Evolutionary conservation across 495 filamentous ascomycete genomes (phyloP), one percentile per base, ranked within the genome.

Genomic region (Astrothelium macrocarpum): DNA sequence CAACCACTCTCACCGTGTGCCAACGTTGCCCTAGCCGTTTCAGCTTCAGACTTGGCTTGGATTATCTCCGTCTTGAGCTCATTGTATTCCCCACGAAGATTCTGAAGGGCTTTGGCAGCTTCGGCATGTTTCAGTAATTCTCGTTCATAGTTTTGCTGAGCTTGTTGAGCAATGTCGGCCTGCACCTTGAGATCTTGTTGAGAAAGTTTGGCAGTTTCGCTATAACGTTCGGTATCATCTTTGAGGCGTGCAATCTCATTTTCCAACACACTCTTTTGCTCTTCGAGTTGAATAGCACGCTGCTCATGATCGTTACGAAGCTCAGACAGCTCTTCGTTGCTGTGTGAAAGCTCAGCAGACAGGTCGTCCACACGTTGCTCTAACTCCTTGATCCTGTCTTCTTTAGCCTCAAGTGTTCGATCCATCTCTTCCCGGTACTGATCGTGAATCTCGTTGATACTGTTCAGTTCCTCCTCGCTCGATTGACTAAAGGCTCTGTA

Each of bases 81-180:
- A 69, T 95, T 91, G 73, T 88, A 81, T 67, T 97, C 90, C 10
- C 76, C 78, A 43, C 95, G 88, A 59, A 95, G 77, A 45, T 79
- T 80, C 64, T 95, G 90, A 28, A 97, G 75, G 23, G 83, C 80
- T 75, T 90, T 90, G 1, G 92, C 90, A 18, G 95, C 93, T 64
- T 96, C 90, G 2, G 91, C 92, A 71, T 99, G 95, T 73, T 92
- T 95, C 68, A 96, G 84, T 1, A 97, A 81, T 68, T 97, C 95
- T 60, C 82, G 84, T 72, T 99, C 95, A 68, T 99, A 99, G 65
- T 93, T 91, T 67, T 95, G 87, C 72, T 97, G 95, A 7, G 94
- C 91, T 71, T 89, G 89, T 61, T 90, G 84, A 2, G 95, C 89
- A 71, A 99, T 99, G 28, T 91, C 86, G 26, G 92, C 91, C 75